phyloP scores from a whole-genome alignment of 352 stramenopile species.

The Discostella stelligera region DNA sequence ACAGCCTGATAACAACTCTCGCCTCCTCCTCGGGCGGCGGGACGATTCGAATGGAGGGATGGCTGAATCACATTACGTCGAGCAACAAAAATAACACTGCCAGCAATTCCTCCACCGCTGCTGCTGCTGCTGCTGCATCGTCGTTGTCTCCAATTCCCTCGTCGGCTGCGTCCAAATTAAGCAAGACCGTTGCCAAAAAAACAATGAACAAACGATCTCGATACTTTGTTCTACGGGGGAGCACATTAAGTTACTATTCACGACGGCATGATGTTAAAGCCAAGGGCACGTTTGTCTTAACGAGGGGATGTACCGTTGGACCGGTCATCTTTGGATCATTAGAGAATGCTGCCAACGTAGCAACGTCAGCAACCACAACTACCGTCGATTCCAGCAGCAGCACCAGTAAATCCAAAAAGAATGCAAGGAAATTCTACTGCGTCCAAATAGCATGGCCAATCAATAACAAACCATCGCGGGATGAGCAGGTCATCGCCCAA shows the following conservation, averaged over 20 bases:
- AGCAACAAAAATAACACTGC: slow-evolving; percentile 5
- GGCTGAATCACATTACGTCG: slow-evolving; percentile 32
- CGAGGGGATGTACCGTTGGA: slow-evolving; percentile 34
- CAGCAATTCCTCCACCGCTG: not conserved
- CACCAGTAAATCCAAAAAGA: slow-evolving; percentile 42
- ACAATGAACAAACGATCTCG: slow-evolving; percentile 20
- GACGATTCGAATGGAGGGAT: slow-evolving; percentile 31
- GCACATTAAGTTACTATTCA: slow-evolving; percentile 44
- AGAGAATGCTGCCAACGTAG: slow-evolving; percentile 5
- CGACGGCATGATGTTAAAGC: slow-evolving; percentile 41
- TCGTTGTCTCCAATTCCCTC: not conserved
- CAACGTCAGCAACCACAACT: not conserved
- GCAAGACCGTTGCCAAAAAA: slow-evolving; percentile 33
- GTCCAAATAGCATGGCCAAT: slow-evolving; percentile 43
- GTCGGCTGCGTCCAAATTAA: slow-evolving; percentile 7
- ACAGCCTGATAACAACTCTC: not conserved
- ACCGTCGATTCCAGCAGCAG: not conserved
- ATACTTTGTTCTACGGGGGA: slow-evolving; percentile 50
- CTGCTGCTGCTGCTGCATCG: not conserved
- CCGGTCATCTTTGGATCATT: slow-evolving; percentile 34
- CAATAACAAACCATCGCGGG: slow-evolving; percentile 36
- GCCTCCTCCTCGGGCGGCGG: not conserved
- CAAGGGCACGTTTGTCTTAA: slow-evolving; percentile 52
- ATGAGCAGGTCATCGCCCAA: slow-evolving; percentile 35
- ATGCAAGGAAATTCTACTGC: slow-evolving; percentile 43